Percentiles rank a stretch among this genome's conserved stretches.
Evolutionary conservation across 2,329 filamentous ascomycete species (phyloP).

Genomic region (Claviceps pazoutovae): DNA sequence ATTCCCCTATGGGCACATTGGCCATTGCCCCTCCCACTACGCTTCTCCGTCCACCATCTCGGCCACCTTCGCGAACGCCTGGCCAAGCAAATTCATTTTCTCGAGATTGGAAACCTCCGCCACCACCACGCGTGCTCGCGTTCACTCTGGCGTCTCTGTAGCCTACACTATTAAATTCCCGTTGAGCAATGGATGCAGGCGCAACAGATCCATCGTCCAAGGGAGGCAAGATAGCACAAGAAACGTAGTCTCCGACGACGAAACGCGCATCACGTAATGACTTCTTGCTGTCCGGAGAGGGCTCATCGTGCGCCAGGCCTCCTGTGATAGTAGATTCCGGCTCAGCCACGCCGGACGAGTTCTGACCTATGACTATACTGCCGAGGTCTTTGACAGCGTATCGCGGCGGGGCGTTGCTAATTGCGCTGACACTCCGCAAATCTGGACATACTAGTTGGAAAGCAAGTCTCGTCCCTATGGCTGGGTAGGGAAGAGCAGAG

Average conservation of each 20-base stretch:
- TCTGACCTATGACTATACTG: constrained; percentile 60
- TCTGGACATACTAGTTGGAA: constrained; percentile 83
- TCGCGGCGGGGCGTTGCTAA: constrained; percentile 26
- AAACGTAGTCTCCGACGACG: constrained; percentile 79
- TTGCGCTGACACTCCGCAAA: constrained; percentile 27
- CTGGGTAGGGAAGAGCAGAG: constrained; percentile 54
- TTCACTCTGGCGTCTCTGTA: constrained; percentile 10
- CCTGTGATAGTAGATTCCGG: constrained; percentile 23
- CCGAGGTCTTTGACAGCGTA: constrained; percentile 74
- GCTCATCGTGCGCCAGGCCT: constrained; percentile 24
- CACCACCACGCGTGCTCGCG: constrained; percentile 13
- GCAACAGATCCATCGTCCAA: constrained; percentile 60
- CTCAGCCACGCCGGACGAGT: constrained; percentile 30
- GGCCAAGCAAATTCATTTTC: constrained; percentile 19
- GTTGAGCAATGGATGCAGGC: constrained; percentile 32
- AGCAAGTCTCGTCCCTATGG: constrained; percentile 69
- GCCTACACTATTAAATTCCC: constrained; percentile 10
- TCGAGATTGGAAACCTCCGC: constrained; percentile 13
- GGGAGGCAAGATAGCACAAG: constrained; percentile 67
- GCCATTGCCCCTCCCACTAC: constrained; percentile 21
- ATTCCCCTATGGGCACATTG: constrained; percentile 41
- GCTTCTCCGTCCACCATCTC: constrained; percentile 25
- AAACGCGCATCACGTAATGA: constrained; percentile 67
- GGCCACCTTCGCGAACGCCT: constrained; percentile 19
- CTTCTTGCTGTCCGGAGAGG: constrained; percentile 60